phyloP scores from a whole-genome alignment of 331 rosid genomes.

The Quercus lobata region DNA sequence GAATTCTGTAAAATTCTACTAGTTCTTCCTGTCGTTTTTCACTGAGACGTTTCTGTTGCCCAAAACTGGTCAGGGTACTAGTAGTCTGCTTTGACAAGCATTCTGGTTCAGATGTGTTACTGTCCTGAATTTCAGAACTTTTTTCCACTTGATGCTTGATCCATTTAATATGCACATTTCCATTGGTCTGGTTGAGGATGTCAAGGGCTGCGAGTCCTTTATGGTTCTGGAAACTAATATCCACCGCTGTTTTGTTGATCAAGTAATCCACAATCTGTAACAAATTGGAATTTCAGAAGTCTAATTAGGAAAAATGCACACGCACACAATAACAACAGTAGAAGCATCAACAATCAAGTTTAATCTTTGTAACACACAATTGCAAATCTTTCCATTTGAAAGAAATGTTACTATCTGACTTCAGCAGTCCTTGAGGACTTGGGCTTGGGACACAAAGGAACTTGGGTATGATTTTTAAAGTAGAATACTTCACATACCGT shows the following conservation, averaged over 20 bases:
- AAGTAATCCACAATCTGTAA: conserved; percentile 62
- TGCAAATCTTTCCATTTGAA: background rate
- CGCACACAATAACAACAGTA: background rate
- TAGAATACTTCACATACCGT: too few relatives aligned
- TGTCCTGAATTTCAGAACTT: background rate
- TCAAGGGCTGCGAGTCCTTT: conserved; percentile 18
- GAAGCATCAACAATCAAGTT: background rate
- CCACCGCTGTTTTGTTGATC: conserved; percentile 54
- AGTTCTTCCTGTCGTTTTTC: conserved; percentile 19
- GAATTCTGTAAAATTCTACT: background rate
- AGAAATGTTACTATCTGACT: background rate
- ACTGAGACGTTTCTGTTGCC: conserved; percentile 23
- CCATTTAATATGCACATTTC: conserved; percentile 29
- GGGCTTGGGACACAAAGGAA: too few relatives aligned
- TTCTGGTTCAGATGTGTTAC: conserved; percentile 20
- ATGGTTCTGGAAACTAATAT: conserved; percentile 37
- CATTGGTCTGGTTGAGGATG: conserved; percentile 33
- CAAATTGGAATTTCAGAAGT: background rate
- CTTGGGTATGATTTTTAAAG: too few relatives aligned
- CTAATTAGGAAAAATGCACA: background rate
- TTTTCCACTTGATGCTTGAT: conserved; percentile 27
- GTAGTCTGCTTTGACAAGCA: background rate
- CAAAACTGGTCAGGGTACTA: background rate
- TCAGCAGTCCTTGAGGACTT: background rate
- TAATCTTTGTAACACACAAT: background rate